phyloP scores from a whole-genome alignment of 306 rosid species.

The Corylus heterophylla region DNA sequence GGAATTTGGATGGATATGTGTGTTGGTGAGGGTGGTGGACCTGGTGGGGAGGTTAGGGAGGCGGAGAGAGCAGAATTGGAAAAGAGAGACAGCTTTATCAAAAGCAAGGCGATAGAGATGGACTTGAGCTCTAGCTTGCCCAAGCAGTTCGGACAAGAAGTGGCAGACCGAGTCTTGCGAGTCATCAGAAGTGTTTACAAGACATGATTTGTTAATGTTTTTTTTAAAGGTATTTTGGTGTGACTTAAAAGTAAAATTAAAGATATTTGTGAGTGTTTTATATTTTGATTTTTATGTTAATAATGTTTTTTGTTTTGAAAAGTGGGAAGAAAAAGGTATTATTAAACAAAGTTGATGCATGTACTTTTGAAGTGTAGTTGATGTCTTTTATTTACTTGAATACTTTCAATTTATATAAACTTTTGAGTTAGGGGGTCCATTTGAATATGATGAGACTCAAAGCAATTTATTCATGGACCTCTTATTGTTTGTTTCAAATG shows the following conservation, averaged over 20 bases:
- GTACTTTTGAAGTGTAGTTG: neutral
- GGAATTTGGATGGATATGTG: conserved; percentile 30
- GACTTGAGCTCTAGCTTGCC: conserved; percentile 32
- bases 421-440: no score
- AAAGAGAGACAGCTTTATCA: conserved; percentile 26
- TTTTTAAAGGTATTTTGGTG: neutral
- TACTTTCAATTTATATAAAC: no score
- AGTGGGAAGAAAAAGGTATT: no score
- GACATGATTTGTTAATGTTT: neutral
- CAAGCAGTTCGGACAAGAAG: conserved; percentile 29
- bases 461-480: no score
- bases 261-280: no score
- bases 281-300: no score
- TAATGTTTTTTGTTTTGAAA: no score
- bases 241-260: no score
- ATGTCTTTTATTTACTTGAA: neutral
- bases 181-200: conserved; percentile 26
- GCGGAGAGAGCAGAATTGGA: conserved; percentile 18
- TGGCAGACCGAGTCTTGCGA: conserved; percentile 26
- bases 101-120: conserved; percentile 30
- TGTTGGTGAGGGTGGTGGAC: neutral
- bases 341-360: no score
- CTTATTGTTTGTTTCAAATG: no score
- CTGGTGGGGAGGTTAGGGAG: conserved; percentile 6
- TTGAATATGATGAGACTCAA: no score